Percentiles rank a stretch among this genome's conserved stretches.
phyloP scores from a whole-genome alignment of 164 flowering plant species.

The Magnolia kwangsiensis region DNA sequence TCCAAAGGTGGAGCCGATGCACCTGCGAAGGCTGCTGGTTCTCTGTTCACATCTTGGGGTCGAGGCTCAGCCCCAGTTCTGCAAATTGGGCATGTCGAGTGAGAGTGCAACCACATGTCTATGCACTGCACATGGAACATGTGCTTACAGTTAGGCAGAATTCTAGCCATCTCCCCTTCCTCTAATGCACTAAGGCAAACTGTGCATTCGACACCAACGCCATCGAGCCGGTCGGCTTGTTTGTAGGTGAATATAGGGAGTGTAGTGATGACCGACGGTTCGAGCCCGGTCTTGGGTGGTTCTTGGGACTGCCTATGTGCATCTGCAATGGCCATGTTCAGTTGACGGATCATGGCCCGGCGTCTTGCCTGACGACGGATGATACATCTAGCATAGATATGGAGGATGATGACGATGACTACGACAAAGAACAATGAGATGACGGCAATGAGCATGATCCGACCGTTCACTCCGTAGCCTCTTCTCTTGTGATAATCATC shows the following conservation, averaged over 20 bases:
- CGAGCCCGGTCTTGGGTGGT: constrained; percentile 30
- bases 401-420: constrained; percentile 28
- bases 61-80: constrained; percentile 37
- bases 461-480: constrained; percentile 11
- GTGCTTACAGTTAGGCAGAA: constrained; percentile 50
- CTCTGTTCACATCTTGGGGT: constrained; percentile 2
- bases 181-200: constrained; percentile 36
- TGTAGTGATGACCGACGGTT: constrained; percentile 29
- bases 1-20: constrained; percentile 17
- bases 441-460: constrained; percentile 34
- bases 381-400: constrained; percentile 28
- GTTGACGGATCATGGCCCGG: constrained; percentile 15
- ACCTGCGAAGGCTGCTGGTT: background rate
- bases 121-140: constrained; percentile 47
- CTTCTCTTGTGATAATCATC: background rate
- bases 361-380: constrained; percentile 30
- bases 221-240: constrained; percentile 3
- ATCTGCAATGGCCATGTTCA: background rate
- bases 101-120: constrained; percentile 44
- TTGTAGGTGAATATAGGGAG: constrained; percentile 32
- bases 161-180: constrained; percentile 32
- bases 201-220: constrained; percentile 30
- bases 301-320: constrained; percentile 6
- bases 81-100: constrained; percentile 50
- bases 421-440: constrained; percentile 25